These are phyloP conservation scores for Rhodotorula babjevae DNA, from an alignment of 768 basidiomycete genomes.

Conservation along the genomic window DNA sequence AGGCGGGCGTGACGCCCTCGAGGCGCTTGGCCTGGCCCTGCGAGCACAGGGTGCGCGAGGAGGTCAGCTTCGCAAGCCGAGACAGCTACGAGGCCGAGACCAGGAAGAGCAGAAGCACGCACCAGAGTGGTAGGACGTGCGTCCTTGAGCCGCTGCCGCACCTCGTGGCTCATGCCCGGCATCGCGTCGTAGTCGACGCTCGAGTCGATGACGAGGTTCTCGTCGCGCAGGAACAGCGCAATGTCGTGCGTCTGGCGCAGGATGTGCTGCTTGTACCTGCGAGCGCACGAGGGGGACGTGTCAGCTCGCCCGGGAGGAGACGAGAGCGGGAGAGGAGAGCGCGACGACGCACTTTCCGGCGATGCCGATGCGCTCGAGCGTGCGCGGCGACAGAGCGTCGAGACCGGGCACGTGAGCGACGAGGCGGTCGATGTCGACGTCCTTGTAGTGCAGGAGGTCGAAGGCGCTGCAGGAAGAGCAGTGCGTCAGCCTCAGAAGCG, in stretches of 20 bases:
- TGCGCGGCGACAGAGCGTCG: constrained; percentile 52
- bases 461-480: constrained; percentile 59
- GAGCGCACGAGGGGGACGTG: not conserved
- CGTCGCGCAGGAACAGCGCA: constrained; percentile 67
- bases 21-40: constrained; percentile 89
- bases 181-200: constrained; percentile 65
- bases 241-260: constrained; percentile 71
- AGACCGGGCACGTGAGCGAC: constrained; percentile 55
- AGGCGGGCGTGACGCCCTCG: constrained; percentile 86
- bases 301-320: not conserved
- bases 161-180: constrained; percentile 68
- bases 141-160: constrained; percentile 59
- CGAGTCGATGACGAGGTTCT: constrained; percentile 64
- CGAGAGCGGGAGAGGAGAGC: not conserved
- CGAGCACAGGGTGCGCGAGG: not conserved
- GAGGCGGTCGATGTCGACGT: constrained; percentile 53
- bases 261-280: constrained; percentile 52
- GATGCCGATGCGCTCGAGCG: constrained; percentile 61
- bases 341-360: constrained; percentile 44
- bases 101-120: constrained; percentile 32
- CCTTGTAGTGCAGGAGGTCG: constrained; percentile 63
- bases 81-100: not conserved
- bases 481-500: not conserved
- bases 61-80: not conserved
- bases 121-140: constrained; percentile 69